These are phyloP conservation scores for Suillus luteus DNA, from an alignment of 768 basidiomycete genomes.

Conservation along the genomic window DNA sequence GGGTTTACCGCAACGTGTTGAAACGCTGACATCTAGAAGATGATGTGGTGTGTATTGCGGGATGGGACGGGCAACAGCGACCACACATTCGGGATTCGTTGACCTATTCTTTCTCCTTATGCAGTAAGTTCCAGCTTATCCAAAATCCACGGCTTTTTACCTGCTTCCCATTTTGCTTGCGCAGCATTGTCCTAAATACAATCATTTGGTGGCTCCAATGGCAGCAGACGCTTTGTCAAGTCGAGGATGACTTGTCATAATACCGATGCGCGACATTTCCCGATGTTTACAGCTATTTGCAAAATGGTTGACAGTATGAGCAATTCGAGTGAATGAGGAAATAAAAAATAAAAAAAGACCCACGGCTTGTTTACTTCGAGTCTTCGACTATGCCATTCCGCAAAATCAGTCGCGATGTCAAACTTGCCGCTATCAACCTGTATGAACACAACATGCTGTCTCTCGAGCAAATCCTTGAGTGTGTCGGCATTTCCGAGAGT, in stretches of 20 bases:
- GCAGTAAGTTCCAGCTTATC: not conserved
- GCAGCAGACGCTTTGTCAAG: not conserved
- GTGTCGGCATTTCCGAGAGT: too few species aligned
- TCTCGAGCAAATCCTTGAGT: too few species aligned
- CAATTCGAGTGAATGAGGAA: too few species aligned
- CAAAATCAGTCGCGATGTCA: too few species aligned
- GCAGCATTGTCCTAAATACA: too few species aligned
- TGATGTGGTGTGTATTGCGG: not conserved
- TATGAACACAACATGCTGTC: too few species aligned
- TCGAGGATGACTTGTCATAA: not conserved
- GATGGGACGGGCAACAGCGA: not conserved
- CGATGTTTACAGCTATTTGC: not conserved
- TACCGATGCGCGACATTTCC: not conserved
- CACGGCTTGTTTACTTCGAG: too few species aligned
- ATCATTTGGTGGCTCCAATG: not conserved
- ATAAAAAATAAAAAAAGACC: too few species aligned
- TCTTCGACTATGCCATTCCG: too few species aligned
- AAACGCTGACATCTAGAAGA: not conserved
- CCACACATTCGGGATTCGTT: not conserved
- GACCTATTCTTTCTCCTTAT: not conserved
- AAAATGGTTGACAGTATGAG: too few species aligned
- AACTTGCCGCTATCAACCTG: too few species aligned
- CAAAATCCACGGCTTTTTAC: not conserved
- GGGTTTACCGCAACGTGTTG: not conserved
- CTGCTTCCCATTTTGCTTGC: not conserved